phyloP scores from a whole-genome alignment of 208 protist genomes.

The Strigomonas culicis region DNA sequence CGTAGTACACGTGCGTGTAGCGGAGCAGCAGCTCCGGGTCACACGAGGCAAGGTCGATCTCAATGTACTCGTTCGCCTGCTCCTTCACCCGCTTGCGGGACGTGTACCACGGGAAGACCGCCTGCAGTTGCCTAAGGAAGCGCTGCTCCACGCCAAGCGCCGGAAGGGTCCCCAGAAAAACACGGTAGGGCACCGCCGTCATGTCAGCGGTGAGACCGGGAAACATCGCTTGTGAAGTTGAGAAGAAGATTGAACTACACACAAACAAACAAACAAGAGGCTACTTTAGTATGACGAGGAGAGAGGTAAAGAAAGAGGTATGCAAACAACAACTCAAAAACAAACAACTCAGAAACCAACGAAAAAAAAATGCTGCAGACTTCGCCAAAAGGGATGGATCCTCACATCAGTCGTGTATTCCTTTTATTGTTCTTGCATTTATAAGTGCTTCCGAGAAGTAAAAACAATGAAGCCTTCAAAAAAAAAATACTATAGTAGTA shows the following conservation, averaged over 20 bases:
- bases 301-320: too few species aligned
- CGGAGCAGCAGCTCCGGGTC: constrained; percentile 82
- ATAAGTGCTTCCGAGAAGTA: too few species aligned
- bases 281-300: constrained; percentile 1
- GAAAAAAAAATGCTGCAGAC: not conserved
- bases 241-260: constrained; percentile 15
- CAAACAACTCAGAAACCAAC: too few species aligned
- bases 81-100: constrained; percentile 84
- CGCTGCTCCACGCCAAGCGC: constrained; percentile 65
- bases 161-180: constrained; percentile 82
- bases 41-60: constrained; percentile 82
- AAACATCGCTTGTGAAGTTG: constrained; percentile 29
- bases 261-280: constrained; percentile 8
- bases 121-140: constrained; percentile 73
- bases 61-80: constrained; percentile 86
- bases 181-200: constrained; percentile 52
- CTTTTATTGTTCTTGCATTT: not conserved
- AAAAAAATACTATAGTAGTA: too few species aligned
- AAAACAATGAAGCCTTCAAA: too few species aligned
- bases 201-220: constrained; percentile 83
- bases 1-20: constrained; percentile 86
- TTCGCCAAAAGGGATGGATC: not conserved
- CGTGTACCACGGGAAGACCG: constrained; percentile 82
- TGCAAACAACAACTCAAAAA: too few species aligned
- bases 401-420: not conserved